Evolutionary conservation across 2,329 filamentous ascomycete species (phyloP), one percentile per base, ranked within the genome.

Genomic region (Penicillium glabrum): DNA sequence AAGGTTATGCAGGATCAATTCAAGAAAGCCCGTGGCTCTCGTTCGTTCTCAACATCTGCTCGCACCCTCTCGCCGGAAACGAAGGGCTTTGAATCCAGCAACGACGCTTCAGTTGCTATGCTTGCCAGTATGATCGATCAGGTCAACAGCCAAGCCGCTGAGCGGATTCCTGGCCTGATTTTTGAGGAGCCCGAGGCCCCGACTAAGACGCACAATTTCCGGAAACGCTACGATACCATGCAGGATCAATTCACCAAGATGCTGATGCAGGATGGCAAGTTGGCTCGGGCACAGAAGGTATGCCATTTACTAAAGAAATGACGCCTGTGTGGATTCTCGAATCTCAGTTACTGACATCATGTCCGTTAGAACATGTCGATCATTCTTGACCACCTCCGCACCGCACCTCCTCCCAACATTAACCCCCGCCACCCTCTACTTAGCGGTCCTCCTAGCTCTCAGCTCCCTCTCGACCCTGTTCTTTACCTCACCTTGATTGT

Each of bases 191-290:
- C 92, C 1, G 78, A 81, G 35, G 86, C 89, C 7, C 79, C 92
- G 51, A 83, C 88, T 10, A 82, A 83, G 55, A 79, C 81, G 27
- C 75, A 81, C 56, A 82, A 90, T 75, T 78, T 93, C 67, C 89
- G 92, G 75, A 82, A 90, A 71, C 86, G 95, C 68, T 96, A 98
- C 72, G 89, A 97, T 71, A 86, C 90, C 1, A 82, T 97, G 8
- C 81, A 98, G 47, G 81, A 89, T 63, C 95, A 97, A 79, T 82
- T 98, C 67, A 96, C 92, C 19, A 93, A 92, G 72, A 81, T 96
- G 65, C 77, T 99, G 61, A 99, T 98, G 93, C 82, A 82, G 67
- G 85, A 98, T 75, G 95, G 95, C 66, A 96, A 97, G 80, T 85
- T 96, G 72, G 89, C 89, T 70, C 83, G 85, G 73, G 95, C 95